Evolutionary conservation across 2,329 filamentous ascomycete species (phyloP), one percentile per base, ranked within the genome.

Genomic region (Ophiostoma quercus): DNA sequence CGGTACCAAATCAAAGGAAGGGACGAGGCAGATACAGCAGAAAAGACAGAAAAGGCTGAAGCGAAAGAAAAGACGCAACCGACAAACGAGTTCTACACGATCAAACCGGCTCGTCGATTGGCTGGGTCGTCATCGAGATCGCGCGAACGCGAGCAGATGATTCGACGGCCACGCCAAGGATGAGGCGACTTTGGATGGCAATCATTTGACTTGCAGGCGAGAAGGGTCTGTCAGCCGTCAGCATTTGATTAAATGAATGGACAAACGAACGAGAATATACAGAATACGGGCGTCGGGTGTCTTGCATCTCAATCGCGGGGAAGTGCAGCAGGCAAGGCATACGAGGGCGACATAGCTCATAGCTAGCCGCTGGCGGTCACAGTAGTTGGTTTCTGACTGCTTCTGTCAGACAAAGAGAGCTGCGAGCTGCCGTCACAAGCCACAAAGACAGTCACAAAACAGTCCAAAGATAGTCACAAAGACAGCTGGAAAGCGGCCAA

Each of bases 1-100:
- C 84, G 85, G 66, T 95, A 92, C 75, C 79, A 77, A 71, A 82
- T 91, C 34, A 76, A 76, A 68, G 91, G 84, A 60, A 81, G 79
- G 75, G 79, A 81, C 14, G 43, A 34, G 34, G 34, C 29, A 0
- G 34, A 65, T 14, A 41, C 22, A 19, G 63, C 11, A 14, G 60
- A 51, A 47, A 19, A n/a, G 16, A 25, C n/a, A 16, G 51, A 57
- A 57, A 29, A 11, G 51, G 8, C n/a, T 3, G 7, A 9, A 25
- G 22, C n/a, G 11, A 25, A 57, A 8, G 22, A 57, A 25, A 57
- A 54, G 47, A 34, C 34, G 47, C 1, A 12, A 16, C 12, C 5
- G 1, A 25, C 25, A 57, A 57, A 29, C 25, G 37, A 51, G 54
- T 22, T n/a, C 54, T 67, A 68, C 14, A 25, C 25, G 8, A 57